These are phyloP conservation scores for Stramenopiles sp. DNA, from an alignment of 352 stramenopile species.

Conservation along the genomic window DNA sequence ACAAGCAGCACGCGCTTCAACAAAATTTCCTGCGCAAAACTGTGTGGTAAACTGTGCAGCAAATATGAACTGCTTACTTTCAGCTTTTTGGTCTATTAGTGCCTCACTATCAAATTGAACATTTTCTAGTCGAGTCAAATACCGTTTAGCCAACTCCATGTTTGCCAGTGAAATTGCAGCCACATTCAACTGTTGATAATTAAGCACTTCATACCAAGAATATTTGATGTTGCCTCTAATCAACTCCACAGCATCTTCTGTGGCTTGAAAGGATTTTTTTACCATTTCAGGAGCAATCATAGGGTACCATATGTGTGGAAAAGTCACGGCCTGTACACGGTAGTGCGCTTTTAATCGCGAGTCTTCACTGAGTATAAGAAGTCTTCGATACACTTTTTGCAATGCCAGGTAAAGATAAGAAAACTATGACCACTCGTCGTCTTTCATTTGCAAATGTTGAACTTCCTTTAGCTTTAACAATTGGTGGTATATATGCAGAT, in stretches of 20 bases:
- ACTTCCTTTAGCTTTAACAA: conserved; percentile 20
- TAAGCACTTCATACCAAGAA: not conserved
- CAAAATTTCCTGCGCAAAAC: not conserved
- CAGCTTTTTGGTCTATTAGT: not conserved
- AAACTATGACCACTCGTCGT: conserved; percentile 23
- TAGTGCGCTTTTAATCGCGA: not conserved
- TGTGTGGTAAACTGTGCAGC: not conserved
- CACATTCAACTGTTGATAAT: not conserved
- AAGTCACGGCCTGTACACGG: not conserved
- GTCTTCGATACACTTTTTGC: conserved; percentile 10
- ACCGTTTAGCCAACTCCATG: not conserved
- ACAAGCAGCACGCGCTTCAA: not conserved
- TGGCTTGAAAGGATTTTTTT: not conserved
- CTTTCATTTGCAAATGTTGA: conserved; percentile 27
- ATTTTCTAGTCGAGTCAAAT: not conserved
- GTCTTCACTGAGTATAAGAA: not conserved
- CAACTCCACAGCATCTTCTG: not conserved
- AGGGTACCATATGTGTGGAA: not conserved
- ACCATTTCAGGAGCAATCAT: not conserved
- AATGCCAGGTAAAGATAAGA: conserved; percentile 18
- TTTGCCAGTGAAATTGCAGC: not conserved
- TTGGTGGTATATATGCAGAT: not conserved
- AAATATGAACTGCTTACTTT: not conserved
- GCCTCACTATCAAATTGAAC: not conserved
- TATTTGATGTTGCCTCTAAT: not conserved